Conservation (phyloP, 2,329 filamentous ascomycete species). For the Moelleriella libera region DNA sequence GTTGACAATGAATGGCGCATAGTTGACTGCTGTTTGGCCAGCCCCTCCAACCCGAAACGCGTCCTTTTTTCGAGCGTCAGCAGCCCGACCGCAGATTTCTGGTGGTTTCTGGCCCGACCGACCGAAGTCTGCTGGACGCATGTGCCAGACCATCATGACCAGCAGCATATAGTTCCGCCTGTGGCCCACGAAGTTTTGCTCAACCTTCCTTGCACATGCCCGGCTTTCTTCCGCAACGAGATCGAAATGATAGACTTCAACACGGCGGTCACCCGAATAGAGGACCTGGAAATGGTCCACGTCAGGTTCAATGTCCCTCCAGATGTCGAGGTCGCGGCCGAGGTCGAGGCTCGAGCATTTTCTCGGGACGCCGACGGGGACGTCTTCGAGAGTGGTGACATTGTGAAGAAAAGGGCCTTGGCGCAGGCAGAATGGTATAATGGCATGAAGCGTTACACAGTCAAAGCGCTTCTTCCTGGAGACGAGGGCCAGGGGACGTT, state of each 20-base stretch:
- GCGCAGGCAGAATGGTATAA: conserved; percentile 85
- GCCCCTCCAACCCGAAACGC: conserved; percentile 76
- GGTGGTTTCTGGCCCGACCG: conserved; percentile 88
- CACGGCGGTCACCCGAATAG: conserved; percentile 70
- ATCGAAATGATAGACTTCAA: conserved; percentile 81
- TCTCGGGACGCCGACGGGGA: conserved; percentile 79
- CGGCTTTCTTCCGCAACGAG: conserved; percentile 72
- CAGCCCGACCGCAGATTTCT: conserved; percentile 60
- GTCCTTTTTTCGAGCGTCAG: conserved; percentile 60
- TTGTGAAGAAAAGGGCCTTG: conserved; percentile 71
- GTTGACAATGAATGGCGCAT: conserved; percentile 94
- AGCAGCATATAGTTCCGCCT: conserved; percentile 87
- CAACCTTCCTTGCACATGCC: conserved; percentile 72
- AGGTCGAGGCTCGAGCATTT: conserved; percentile 76
- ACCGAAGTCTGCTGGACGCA: conserved; percentile 92
- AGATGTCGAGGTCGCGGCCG: conserved; percentile 83
- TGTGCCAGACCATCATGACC: conserved; percentile 70
- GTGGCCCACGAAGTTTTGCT: conserved; percentile 76
- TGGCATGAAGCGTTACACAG: conserved; percentile 77
- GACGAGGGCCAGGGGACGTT: conserved; percentile 81
- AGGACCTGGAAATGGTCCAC: conserved; percentile 88
- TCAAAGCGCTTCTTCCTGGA: conserved; percentile 83
- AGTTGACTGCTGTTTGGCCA: conserved; percentile 86
- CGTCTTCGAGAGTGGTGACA: conserved; percentile 81
- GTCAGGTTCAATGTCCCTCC: conserved; percentile 75